Percentiles rank a stretch among this genome's conserved stretches.
phyloP scores from a whole-genome alignment of 768 basidiomycete species.

The Candolleomyces aberdarensis region DNA sequence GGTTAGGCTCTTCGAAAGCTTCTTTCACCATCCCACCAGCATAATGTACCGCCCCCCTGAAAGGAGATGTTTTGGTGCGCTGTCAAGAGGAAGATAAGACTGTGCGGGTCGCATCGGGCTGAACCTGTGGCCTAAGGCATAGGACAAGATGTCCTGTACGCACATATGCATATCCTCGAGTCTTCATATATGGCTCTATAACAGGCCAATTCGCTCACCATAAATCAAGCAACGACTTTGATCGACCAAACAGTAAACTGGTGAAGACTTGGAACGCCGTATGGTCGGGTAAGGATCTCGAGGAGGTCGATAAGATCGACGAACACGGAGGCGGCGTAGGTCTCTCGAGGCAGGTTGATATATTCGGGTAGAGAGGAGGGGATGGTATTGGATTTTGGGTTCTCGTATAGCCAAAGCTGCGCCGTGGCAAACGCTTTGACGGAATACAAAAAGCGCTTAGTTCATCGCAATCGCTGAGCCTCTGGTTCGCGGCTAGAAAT shows the following conservation, averaged over 20 bases:
- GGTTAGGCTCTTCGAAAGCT: constrained; percentile 2
- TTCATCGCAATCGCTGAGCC: constrained; percentile 35
- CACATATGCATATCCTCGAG: not conserved
- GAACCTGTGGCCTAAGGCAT: not conserved
- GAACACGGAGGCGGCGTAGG: constrained; percentile 46
- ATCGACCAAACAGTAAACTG: constrained; percentile 38
- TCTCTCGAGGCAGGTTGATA: constrained; percentile 40
- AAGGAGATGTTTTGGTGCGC: constrained; percentile 2
- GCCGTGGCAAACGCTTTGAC: constrained; percentile 33
- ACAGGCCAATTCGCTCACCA: constrained; percentile 39
- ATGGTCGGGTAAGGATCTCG: constrained; percentile 39
- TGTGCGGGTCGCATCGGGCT: not conserved
- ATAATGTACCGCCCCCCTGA: constrained; percentile 8
- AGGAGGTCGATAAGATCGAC: constrained; percentile 49
- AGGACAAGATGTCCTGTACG: constrained; percentile 5
- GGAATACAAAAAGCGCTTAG: constrained; percentile 36
- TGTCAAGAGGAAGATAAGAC: constrained; percentile 6
- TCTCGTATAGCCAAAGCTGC: constrained; percentile 23
- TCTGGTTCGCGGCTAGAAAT: constrained; percentile 32
- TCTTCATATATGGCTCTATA: not conserved
- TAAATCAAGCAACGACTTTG: constrained; percentile 50
- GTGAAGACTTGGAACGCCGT: constrained; percentile 21
- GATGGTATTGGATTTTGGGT: constrained; percentile 22
- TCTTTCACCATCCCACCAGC: constrained; percentile 11
- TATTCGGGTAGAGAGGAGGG: constrained; percentile 44